Evolutionary conservation across 148 eudicot genomes (phyloP).

Genomic region (Arctostaphylos glauca): DNA sequence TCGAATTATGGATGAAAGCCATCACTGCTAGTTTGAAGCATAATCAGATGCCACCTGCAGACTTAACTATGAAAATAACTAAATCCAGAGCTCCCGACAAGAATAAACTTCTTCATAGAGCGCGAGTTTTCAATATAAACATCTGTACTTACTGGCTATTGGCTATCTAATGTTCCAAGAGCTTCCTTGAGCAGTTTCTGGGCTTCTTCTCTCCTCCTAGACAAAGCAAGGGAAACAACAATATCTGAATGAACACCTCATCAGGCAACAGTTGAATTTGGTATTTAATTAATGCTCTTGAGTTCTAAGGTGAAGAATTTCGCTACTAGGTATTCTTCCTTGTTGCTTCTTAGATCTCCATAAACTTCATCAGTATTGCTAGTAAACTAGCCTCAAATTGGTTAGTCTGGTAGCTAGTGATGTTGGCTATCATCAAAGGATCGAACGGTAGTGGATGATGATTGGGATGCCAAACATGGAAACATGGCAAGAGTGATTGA

Average conservation of each 20-base stretch:
- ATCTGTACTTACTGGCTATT: background rate
- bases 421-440: background rate
- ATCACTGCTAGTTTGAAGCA: background rate
- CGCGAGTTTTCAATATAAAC: background rate
- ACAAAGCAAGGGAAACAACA: constrained; percentile 11
- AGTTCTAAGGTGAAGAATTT: background rate
- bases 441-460: background rate
- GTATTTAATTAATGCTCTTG: background rate
- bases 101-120: background rate
- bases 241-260: background rate
- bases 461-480: background rate
- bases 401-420: background rate
- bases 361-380: background rate
- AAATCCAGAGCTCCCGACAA: background rate
- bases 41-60: background rate
- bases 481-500: background rate
- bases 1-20: background rate
- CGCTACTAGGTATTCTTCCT: background rate
- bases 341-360: background rate
- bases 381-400: background rate
- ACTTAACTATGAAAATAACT: background rate
- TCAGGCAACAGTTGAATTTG: background rate
- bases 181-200: constrained; percentile 17
- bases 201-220: constrained; percentile 20
- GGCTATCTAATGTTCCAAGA: constrained; percentile 17